Base-by-base conservation (phyloP, 116 monocot genomes). In the Zostera marina region DNA sequence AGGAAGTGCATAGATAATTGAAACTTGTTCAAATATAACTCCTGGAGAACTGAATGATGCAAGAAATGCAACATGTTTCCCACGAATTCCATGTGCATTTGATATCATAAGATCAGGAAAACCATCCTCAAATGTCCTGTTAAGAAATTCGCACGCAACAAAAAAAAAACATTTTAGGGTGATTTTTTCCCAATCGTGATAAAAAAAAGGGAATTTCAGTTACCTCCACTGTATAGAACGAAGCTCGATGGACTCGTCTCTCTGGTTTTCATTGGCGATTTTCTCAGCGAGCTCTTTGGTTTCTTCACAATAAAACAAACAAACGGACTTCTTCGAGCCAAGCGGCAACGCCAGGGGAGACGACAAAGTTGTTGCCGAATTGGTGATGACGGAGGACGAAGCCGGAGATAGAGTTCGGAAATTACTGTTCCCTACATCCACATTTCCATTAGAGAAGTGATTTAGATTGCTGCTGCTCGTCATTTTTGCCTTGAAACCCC, bases 31-130 rank as follows among this genome's bases (percentile, higher is more conserved):
- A 64, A 96, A 96, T 47, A 96, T 88, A 52, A 82, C 85, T 54
- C 69, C 64, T 5, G 94, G 96, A 20, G 96, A 96, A 67, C 89
- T 96, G 74, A 96, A 96, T 21, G 96, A 96, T 3, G 89, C 96
- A 62, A 96, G 70, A 67, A 96, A 96, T 5, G 96, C 89, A 14
- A 89, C 85, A 66, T 89, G 85, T 24, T 78, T 80, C 11, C 96
- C 96, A n/a, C 89, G 84, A 43, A 96, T 89, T 51, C 75, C 82
- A 51, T 89, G 82, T 26, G 85, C 96, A 66, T 89, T 82, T 1
- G 88, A 64, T 55, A 96, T 96, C 68, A 76, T 85, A 21, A 89
- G 59, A 57, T 96, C 89, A 20, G 96, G 96, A 62, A 89, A 96
- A 15, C 96, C 96, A 55, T 96, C 96, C 16, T 75, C 82, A 61